Evolutionary conservation across 2,329 filamentous ascomycete species (phyloP).

Genomic region (Claviceps sp.): DNA sequence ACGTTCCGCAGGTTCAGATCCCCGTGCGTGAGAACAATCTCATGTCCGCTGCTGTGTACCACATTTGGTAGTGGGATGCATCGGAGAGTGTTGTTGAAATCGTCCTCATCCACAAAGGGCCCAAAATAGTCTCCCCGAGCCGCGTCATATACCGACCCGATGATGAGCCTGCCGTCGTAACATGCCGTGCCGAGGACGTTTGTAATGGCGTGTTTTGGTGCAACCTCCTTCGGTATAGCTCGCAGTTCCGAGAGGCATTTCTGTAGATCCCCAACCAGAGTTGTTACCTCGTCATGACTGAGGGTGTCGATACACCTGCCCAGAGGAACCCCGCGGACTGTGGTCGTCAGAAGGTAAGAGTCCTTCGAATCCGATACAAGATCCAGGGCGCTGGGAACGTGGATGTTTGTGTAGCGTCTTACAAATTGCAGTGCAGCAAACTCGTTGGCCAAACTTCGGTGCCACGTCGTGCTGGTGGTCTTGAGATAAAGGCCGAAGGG

Average conservation of each 20-base stretch:
- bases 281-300: conserved; percentile 1
- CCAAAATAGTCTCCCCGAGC: conserved; percentile 3
- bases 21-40: conserved; percentile 29
- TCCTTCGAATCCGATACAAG: neutral
- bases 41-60: conserved; percentile 2
- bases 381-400: conserved; percentile 3
- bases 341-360: conserved; percentile 3
- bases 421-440: conserved; percentile 3
- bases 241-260: neutral
- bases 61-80: neutral
- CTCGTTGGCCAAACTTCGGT: conserved; percentile 3
- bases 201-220: conserved; percentile 1
- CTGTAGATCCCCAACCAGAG: conserved; percentile 1
- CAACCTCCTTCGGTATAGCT: conserved; percentile 1
- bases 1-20: conserved; percentile 18
- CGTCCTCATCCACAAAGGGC: conserved; percentile 5
- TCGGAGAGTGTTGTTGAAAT: conserved; percentile 6
- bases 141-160: neutral
- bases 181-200: conserved; percentile 1
- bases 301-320: conserved; percentile 3
- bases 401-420: conserved; percentile 1
- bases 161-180: neutral
- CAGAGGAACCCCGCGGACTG: neutral
- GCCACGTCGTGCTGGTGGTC: neutral
- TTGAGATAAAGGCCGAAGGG: conserved; percentile 11